phyloP scores from a whole-genome alignment of 2,329 filamentous ascomycete species.

The Dactylellina parvicollis region DNA sequence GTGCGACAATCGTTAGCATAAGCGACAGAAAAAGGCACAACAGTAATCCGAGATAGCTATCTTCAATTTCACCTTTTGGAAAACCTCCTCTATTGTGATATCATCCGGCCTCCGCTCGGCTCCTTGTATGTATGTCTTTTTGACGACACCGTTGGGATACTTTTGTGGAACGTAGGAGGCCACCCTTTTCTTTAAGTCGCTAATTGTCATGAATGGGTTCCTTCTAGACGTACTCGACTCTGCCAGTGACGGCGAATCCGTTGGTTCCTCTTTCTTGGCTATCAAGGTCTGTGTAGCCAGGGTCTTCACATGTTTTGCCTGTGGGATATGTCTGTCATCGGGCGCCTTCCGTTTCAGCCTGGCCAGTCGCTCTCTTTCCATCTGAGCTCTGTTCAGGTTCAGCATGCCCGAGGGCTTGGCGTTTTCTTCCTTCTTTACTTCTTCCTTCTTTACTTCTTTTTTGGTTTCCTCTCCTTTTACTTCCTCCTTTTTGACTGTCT shows the following conservation, averaged over 20 bases:
- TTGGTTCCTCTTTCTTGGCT: conserved; percentile 37
- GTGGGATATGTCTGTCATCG: conserved; percentile 61
- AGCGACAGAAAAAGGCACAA: neutral
- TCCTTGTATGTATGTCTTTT: conserved; percentile 80
- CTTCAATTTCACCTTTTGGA: conserved; percentile 68
- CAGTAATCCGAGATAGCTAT: conserved; percentile 1
- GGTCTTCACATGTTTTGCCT: conserved; percentile 55
- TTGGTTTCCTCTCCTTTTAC: neutral
- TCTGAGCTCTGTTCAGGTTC: conserved; percentile 77
- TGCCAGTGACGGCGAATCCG: conserved; percentile 20
- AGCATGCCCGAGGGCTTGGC: conserved; percentile 16
- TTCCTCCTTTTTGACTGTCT: conserved; percentile 2
- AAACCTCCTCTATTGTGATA: conserved; percentile 86
- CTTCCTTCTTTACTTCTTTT: conserved; percentile 9
- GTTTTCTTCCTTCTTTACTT: conserved; percentile 18
- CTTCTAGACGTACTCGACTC: conserved; percentile 54
- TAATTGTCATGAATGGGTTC: conserved; percentile 35
- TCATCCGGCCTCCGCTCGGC: conserved; percentile 72
- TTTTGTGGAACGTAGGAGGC: conserved; percentile 58
- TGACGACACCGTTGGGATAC: conserved; percentile 74
- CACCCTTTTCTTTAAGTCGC: conserved; percentile 34
- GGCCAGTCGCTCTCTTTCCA: conserved; percentile 84
- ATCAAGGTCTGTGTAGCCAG: conserved; percentile 19
- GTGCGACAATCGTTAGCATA: conserved; percentile 19
- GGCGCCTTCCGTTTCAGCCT: conserved; percentile 63